Conservation (phyloP, 345 rosid genomes). For the Schrenkiella parvula region DNA sequence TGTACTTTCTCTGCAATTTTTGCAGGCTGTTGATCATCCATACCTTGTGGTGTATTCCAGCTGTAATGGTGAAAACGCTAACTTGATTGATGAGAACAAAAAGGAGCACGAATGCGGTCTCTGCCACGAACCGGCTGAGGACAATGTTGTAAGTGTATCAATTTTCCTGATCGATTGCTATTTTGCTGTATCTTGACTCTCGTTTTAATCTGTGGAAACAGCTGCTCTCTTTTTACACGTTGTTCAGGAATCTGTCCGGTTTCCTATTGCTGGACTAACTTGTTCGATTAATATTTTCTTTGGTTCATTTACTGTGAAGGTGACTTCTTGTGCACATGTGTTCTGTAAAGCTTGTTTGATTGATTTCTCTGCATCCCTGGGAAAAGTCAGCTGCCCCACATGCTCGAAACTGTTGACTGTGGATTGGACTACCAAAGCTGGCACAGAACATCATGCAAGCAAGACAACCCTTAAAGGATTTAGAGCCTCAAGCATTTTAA, state of each 20-base stretch:
- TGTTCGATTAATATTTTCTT: slow-evolving; percentile 1
- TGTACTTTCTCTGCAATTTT: slow-evolving; percentile 27
- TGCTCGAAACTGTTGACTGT: slow-evolving; percentile 73
- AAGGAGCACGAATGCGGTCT: slow-evolving; percentile 58
- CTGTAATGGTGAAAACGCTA: slow-evolving; percentile 43
- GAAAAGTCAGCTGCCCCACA: slow-evolving; percentile 69
- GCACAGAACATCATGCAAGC: slow-evolving; percentile 42
- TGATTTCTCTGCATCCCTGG: slow-evolving; percentile 58
- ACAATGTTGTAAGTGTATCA: slow-evolving; percentile 56
- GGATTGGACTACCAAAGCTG: slow-evolving; percentile 59
- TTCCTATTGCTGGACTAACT: neutral
- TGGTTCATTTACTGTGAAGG: slow-evolving; percentile 42
- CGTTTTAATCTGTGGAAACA: neutral
- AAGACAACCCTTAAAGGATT: slow-evolving; percentile 71
- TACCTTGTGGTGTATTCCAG: slow-evolving; percentile 84
- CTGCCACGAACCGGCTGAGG: slow-evolving; percentile 83
- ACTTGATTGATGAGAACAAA: slow-evolving; percentile 28
- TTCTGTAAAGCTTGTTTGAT: slow-evolving; percentile 92
- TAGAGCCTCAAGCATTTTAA: slow-evolving; percentile 78
- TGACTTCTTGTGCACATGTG: slow-evolving; percentile 69
- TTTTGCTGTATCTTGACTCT: neutral
- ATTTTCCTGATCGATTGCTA: neutral
- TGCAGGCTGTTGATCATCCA: slow-evolving; percentile 97
- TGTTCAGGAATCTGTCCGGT: neutral
- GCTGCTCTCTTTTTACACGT: neutral